Base-by-base conservation (phyloP, 2,329 filamentous ascomycete genomes). In the Drechslerella coelobrocha region DNA sequence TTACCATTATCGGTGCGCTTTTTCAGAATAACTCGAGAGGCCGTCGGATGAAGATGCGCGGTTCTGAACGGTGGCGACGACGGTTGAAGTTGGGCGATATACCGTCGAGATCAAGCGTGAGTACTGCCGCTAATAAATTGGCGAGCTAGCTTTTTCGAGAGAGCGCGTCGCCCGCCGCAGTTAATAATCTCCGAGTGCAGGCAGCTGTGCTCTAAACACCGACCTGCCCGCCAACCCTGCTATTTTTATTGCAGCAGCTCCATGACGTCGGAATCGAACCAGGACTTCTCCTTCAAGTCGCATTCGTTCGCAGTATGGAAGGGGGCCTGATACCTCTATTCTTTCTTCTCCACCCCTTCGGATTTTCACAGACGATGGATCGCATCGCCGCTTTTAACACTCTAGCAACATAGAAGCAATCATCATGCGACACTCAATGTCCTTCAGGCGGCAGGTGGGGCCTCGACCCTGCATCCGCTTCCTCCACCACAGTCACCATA, bases 371-470 rank as follows among this genome's bases (percentile, higher is more conserved):
- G 23, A 45, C 43, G 45, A 69, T 69, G 65, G 65, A 52, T 37
- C 10, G 21, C 48, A 10, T 7, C 21, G 26, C 23, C 37, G 8
- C 6, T 12, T 31, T 12, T 12, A 31, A 21, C 53, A 12, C 26
- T 23, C 51, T 17, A 4, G n/a, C 29, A 45, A 37, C 43, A 62
- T 69, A 52, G 27, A 47, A 17, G 31, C 47, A 34, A 57, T n/a
- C 43, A 69, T 56, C 34, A 59, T 71, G 54, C 66, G 50, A 41
- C 66, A 54, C 34, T 62, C 59, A 59, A 60, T 47, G 29, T 47
- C 63, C 52, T n/a, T 48, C 29, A 27, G 37, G 52, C 45, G 51
- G 31, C 53, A 24, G 12, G 52, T 21, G 34, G 59, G 34, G 26
- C 23, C 19, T 21, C 51, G 52, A 61, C 45, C 57, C 34, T 59